Conservation (phyloP, 805 yeast species). For the Candida insectalens region DNA sequence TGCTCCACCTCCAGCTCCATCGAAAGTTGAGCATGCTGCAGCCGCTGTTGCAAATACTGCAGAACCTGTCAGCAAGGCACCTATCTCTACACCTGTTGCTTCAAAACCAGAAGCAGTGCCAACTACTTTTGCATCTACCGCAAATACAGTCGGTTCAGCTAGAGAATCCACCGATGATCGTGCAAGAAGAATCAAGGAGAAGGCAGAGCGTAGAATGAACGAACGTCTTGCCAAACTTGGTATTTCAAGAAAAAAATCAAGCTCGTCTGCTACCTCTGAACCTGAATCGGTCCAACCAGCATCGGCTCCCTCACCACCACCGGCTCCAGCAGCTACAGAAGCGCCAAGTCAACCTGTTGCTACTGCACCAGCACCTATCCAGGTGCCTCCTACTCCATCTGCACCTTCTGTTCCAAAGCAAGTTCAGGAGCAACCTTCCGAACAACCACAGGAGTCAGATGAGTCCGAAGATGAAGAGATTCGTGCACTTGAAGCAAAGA, state of each 20-base stretch:
- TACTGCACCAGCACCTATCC: constrained; percentile 1
- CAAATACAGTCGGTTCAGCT: too few species aligned
- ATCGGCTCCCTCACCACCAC: constrained; percentile 3
- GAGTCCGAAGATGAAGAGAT: constrained; percentile 39
- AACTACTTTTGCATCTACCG: constrained; percentile 3
- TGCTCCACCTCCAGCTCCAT: constrained; percentile 3
- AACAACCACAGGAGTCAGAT: too few species aligned
- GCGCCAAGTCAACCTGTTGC: constrained; percentile 1
- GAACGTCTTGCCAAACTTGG: constrained; percentile 80
- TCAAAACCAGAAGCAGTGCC: constrained; percentile 1
- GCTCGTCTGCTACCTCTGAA: neutral
- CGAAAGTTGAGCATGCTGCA: constrained; percentile 4
- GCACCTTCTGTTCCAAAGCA: constrained; percentile 7
- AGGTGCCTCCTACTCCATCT: constrained; percentile 13
- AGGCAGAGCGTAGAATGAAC: constrained; percentile 73
- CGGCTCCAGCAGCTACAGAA: constrained; percentile 1
- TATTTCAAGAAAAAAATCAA: constrained; percentile 19
- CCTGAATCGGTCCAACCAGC: constrained; percentile 10
- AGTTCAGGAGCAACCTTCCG: too few species aligned
- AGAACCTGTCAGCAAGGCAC: neutral
- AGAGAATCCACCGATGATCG: constrained; percentile 44
- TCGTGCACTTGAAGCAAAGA: constrained; percentile 33
- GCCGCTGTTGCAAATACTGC: constrained; percentile 2
- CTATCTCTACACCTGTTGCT: constrained; percentile 2
- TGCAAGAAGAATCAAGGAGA: constrained; percentile 74